Percentiles rank a stretch among this genome's conserved stretches.
These are phyloP conservation scores for Leucoagaricus sp. DNA, from an alignment of 1,284 basidiomycete species.

Conservation along the genomic window DNA sequence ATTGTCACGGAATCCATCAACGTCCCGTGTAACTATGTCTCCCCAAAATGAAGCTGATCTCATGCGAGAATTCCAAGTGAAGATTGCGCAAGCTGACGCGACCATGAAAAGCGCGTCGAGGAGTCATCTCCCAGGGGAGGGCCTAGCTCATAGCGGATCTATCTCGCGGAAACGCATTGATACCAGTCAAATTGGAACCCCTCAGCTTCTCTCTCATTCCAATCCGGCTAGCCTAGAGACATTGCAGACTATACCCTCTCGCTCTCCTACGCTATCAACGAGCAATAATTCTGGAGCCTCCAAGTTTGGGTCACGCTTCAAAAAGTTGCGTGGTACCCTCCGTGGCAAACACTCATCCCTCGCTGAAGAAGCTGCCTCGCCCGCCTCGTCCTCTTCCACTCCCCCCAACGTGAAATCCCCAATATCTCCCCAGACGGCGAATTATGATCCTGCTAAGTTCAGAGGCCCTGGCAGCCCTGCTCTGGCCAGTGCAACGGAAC, in stretches of 20 bases:
- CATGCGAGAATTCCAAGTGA: slow-evolving; percentile 66
- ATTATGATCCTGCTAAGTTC: slow-evolving; percentile 42
- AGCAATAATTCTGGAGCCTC: slow-evolving; percentile 37
- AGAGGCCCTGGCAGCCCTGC: slow-evolving; percentile 35
- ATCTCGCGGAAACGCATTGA: slow-evolving; percentile 60
- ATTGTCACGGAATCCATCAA: slow-evolving; percentile 40
- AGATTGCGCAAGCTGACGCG: slow-evolving; percentile 68
- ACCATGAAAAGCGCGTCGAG: slow-evolving; percentile 44
- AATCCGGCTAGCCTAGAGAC: slow-evolving; percentile 41
- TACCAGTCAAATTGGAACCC: slow-evolving; percentile 72
- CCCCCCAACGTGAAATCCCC: slow-evolving; percentile 30
- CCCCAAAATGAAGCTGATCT: slow-evolving; percentile 52
- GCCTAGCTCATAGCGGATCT: slow-evolving; percentile 36
- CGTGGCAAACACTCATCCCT: slow-evolving; percentile 54
- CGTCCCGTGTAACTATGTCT: slow-evolving; percentile 39
- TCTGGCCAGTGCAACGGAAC: slow-evolving; percentile 50
- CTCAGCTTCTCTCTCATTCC: slow-evolving; percentile 70
- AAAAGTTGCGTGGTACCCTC: slow-evolving; percentile 67
- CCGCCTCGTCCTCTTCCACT: neutral
- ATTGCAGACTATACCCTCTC: slow-evolving; percentile 57
- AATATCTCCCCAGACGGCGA: slow-evolving; percentile 32
- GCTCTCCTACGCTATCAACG: slow-evolving; percentile 41
- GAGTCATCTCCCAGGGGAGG: slow-evolving; percentile 55
- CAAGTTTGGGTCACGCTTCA: slow-evolving; percentile 68
- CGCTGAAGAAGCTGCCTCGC: slow-evolving; percentile 44